Base-by-base conservation (phyloP, 208 protist genomes). In the Leishmania lainsoni region DNA sequence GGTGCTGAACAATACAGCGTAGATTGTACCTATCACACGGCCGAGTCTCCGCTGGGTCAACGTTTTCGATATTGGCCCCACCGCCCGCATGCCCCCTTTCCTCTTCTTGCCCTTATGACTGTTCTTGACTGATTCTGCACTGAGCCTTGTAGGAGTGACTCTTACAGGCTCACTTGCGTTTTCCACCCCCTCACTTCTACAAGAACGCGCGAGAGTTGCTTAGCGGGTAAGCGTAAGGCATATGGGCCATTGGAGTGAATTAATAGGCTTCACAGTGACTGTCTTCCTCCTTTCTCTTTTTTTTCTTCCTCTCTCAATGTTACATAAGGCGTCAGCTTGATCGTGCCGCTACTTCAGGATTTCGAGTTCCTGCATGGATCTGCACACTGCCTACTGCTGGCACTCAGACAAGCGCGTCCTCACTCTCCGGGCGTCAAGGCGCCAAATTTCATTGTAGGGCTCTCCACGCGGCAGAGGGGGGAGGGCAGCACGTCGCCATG, bases 401-500 rank as follows among this genome's bases (percentile, higher is more conserved):
- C 69, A n/a, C 51, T 45, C 52, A n/a, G n/a, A 61, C 32, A 59
- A 20, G 32, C 51, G 22, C 49, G 14, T 42, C n/a, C 48, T n/a
- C n/a, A n/a, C 61, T 22, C 9, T 68, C 29, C 61, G 29, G 26
- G 35, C 29, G 32, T 39, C 26, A 45, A 0, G 26, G 42, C 29
- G 0, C n/a, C 5, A 26, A 63, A 26, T 10, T 6, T 17, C 8
- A 56, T 58, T 48, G 14, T 42, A 14, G n/a, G 6, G 26, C 32
- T 10, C 42, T 45, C 16, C 51, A 12, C 51, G 26, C 5, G 2
- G 16, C 72, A 39, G 42, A 42, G 54, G 56, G 48, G 0, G n/a
- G 68, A 51, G 39, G 42, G 42, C 42, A 48, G n/a, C 29, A 58
- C 77, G 45, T 48, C 68, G 52, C 17, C 74, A 99, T 99, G 98